phyloP scores from a whole-genome alignment of 169 alveolate genomes.

The Plasmodium knowlesi region DNA sequence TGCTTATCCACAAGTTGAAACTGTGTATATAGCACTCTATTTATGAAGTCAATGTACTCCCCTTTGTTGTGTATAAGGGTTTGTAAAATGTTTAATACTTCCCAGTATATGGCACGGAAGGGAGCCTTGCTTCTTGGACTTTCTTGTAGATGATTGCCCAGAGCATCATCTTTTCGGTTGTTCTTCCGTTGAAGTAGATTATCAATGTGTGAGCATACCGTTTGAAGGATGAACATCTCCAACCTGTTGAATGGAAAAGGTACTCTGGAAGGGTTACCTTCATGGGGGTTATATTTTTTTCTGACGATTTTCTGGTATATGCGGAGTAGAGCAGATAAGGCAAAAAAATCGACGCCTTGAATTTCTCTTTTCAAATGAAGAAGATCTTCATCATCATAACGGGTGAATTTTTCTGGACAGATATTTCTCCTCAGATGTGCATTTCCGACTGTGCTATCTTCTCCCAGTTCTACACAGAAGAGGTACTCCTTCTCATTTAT shows the following conservation, averaged over 20 bases:
- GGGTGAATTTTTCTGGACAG: neutral
- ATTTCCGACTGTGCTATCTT: neutral
- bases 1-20: conserved; percentile 16
- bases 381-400: neutral
- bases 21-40: conserved; percentile 17
- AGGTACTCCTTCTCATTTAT: conserved; percentile 19
- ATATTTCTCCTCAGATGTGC: neutral
- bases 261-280: neutral
- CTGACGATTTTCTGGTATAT: conserved; percentile 16
- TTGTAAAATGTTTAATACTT: conserved; percentile 32
- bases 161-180: neutral
- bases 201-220: conserved; percentile 19
- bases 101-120: conserved; percentile 26
- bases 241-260: neutral
- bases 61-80: conserved; percentile 14
- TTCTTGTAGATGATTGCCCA: neutral
- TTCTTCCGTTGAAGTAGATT: neutral
- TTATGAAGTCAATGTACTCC: conserved; percentile 11
- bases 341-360: conserved; percentile 15
- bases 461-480: conserved; percentile 8
- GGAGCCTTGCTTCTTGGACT: neutral
- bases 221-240: conserved; percentile 16
- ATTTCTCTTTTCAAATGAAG: neutral
- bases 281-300: neutral
- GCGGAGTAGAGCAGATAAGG: conserved; percentile 8